Evolutionary conservation across 257 asterid genomes (phyloP).

Genomic region (Handroanthus guayacan): DNA sequence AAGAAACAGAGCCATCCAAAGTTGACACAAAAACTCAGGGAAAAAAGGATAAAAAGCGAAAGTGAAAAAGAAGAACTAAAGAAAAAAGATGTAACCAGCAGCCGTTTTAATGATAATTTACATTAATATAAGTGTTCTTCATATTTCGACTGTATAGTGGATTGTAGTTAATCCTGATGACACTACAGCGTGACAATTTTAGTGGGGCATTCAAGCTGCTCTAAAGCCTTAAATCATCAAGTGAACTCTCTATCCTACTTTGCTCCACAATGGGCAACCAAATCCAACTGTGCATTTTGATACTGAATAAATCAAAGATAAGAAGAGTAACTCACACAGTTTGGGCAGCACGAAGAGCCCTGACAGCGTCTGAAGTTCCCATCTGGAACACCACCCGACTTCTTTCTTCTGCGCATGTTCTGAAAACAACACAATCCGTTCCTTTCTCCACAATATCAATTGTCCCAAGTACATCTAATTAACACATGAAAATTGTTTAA

Average conservation of each 20-base stretch:
- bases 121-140: background rate
- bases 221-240: conserved; percentile 14
- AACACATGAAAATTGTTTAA: conserved; percentile 25
- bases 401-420: conserved; percentile 86
- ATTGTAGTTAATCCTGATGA: conserved; percentile 4
- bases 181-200: background rate
- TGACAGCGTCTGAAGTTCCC: conserved; percentile 92
- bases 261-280: conserved; percentile 11
- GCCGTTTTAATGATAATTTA: background rate
- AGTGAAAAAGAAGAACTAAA: background rate
- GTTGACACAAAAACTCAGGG: conserved; percentile 7
- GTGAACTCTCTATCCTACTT: conserved; percentile 1
- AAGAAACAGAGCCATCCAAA: background rate
- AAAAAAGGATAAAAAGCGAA: background rate
- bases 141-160: background rate
- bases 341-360: conserved; percentile 92
- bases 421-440: conserved; percentile 70
- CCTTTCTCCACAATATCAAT: conserved; percentile 88
- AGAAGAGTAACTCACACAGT: conserved; percentile 60
- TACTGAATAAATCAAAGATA: conserved; percentile 6
- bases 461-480: conserved; percentile 74
- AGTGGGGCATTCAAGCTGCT: background rate
- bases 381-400: conserved; percentile 82
- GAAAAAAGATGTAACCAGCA: background rate
- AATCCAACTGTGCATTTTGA: background rate